phyloP scores from a whole-genome alignment of 2,329 filamentous ascomycete genomes.

The Diplodia corticola region DNA sequence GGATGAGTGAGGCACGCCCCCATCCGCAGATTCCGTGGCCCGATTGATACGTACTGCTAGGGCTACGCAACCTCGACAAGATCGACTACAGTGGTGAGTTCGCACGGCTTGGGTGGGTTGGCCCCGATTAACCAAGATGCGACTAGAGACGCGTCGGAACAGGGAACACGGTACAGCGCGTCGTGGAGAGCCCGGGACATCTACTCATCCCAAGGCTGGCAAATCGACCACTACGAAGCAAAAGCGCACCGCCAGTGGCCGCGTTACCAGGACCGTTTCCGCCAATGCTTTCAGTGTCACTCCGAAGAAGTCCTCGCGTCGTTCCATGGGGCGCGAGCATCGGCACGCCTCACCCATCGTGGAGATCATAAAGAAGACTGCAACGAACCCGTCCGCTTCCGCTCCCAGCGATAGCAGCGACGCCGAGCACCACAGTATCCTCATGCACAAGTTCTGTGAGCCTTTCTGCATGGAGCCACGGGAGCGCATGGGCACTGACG shows the following conservation, averaged over 20 bases:
- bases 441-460: slow-evolving; percentile 8
- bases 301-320: background rate
- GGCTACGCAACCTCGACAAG: background rate
- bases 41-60: background rate
- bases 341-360: background rate
- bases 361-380: background rate
- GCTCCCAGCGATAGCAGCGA: background rate
- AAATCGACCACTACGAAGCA: background rate
- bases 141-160: background rate
- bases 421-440: background rate
- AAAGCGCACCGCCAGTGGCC: background rate
- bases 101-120: background rate
- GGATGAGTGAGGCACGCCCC: slow-evolving; percentile 2
- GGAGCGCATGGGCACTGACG: background rate
- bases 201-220: background rate
- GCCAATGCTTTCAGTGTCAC: background rate
- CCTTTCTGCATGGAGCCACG: background rate
- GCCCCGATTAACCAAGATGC: background rate
- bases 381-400: background rate
- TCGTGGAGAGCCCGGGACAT: too few relatives aligned
- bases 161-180: background rate
- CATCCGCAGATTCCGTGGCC: background rate
- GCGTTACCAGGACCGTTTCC: background rate
- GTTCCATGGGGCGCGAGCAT: background rate
- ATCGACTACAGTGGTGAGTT: slow-evolving; percentile 10